Evolutionary conservation across 1,284 basidiomycete species (phyloP).

Genomic region (Ceratorhiza oryzae-sativae): DNA sequence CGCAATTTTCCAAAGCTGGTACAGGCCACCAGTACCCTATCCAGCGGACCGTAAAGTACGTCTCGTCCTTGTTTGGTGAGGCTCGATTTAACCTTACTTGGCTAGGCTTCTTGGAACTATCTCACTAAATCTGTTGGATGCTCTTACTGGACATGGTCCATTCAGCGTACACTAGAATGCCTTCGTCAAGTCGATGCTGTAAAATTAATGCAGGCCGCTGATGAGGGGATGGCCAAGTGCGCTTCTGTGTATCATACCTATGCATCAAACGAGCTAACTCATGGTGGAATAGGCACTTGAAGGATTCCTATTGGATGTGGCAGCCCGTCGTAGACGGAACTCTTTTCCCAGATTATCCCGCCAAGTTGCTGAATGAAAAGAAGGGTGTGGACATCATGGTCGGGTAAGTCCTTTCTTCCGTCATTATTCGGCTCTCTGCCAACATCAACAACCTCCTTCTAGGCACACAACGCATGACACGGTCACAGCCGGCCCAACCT

Average conservation of each 20-base stretch:
- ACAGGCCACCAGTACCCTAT: conserved; percentile 38
- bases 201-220: conserved; percentile 61
- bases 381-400: conserved; percentile 61
- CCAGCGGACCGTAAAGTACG: conserved; percentile 39
- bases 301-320: conserved; percentile 46
- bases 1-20: conserved; percentile 40
- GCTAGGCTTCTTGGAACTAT: conserved; percentile 23
- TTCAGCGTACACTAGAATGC: conserved; percentile 36
- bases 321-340: conserved; percentile 59
- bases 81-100: neutral
- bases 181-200: conserved; percentile 44
- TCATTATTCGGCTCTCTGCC: too few species aligned
- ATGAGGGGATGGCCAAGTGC: conserved; percentile 45
- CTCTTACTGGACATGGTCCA: conserved; percentile 20
- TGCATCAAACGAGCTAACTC: neutral
- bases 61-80: neutral
- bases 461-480: conserved; percentile 33
- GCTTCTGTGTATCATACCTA: neutral
- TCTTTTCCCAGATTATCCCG: conserved; percentile 59
- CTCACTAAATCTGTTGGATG: conserved; percentile 21
- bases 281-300: neutral
- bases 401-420: conserved; percentile 55
- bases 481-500: neutral
- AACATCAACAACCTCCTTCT: neutral
- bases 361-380: conserved; percentile 52